Conservation (phyloP, 2,329 filamentous ascomycete genomes). For the Monosporascus sp. region DNA sequence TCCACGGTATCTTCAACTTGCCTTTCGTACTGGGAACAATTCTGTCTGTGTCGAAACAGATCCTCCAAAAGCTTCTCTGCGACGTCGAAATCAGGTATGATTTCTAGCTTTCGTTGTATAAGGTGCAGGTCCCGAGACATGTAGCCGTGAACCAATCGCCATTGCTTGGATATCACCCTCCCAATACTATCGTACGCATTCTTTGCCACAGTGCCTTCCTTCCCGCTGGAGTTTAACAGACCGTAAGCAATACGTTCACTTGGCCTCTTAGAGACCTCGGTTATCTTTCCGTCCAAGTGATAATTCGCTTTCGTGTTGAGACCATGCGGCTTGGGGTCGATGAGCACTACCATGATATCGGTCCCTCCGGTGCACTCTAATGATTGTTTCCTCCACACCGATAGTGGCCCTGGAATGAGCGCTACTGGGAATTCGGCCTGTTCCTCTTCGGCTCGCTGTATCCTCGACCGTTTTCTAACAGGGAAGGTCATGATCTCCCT, state of each 20-base stretch:
- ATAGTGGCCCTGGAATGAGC: slow-evolving; percentile 3
- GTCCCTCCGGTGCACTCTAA: background rate
- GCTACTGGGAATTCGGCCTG: background rate
- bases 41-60: slow-evolving; percentile 2
- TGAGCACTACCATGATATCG: background rate
- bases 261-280: background rate
- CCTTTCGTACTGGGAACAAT: background rate
- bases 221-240: background rate
- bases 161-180: background rate
- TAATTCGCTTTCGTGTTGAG: background rate
- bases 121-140: background rate
- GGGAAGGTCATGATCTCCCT: background rate
- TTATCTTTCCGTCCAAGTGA: background rate
- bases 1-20: background rate
- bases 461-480: background rate
- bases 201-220: background rate
- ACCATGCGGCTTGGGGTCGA: background rate
- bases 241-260: background rate
- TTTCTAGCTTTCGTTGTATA: background rate
- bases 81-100: slow-evolving; percentile 1
- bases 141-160: slow-evolving; percentile 1
- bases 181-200: background rate
- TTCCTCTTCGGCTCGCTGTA: background rate
- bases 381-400: background rate
- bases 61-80: slow-evolving; percentile 2